Evolutionary conservation across 352 stramenopile species (phyloP).

Genomic region (Globisporangium paroecandrum): DNA sequence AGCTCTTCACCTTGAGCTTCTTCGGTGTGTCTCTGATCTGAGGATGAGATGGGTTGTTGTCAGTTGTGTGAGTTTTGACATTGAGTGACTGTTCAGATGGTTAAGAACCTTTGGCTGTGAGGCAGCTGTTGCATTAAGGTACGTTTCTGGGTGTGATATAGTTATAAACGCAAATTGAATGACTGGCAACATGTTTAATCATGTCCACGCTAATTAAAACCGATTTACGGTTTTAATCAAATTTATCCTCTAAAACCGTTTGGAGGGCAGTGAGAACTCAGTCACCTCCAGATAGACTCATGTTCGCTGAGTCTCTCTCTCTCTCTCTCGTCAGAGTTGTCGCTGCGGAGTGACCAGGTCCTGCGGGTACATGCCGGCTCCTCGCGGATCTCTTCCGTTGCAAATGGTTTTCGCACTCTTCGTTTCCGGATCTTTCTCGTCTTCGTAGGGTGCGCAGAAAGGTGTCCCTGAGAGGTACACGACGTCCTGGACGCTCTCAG

Average conservation of each 20-base stretch:
- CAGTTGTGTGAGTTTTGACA: neutral
- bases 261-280: neutral
- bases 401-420: neutral
- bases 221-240: neutral
- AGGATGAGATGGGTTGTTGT: neutral
- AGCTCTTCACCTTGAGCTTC: neutral
- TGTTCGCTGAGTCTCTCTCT: neutral
- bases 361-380: conserved; percentile 11
- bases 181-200: too few relatives aligned
- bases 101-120: neutral
- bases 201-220: too few relatives aligned
- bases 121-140: too few relatives aligned
- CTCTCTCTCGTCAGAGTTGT: neutral
- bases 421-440: neutral
- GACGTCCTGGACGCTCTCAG: conserved; percentile 1
- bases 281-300: neutral
- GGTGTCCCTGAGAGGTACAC: neutral
- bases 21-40: neutral
- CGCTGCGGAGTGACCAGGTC: neutral
- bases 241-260: neutral
- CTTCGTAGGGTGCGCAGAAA: neutral
- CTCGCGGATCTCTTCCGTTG: conserved; percentile 11
- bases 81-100: neutral
- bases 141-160: too few relatives aligned
- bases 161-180: too few relatives aligned